Percentiles rank a stretch among this genome's conserved stretches.
Conservation (phyloP, 257 asterid genomes). For the Lycium ferocissimum region DNA sequence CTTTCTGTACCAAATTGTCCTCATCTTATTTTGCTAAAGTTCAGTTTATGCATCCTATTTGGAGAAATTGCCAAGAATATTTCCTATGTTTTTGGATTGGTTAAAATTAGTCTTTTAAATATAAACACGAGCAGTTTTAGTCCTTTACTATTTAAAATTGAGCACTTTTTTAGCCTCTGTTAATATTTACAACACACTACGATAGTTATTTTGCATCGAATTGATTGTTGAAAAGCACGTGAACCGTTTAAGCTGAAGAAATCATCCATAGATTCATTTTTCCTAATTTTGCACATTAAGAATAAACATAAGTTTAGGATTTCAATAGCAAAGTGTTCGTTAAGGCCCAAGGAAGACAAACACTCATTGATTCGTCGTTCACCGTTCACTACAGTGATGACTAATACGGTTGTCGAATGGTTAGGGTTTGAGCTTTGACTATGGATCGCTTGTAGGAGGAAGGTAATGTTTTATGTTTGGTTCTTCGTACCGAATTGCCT, state of each 20-base stretch:
- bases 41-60: not conserved
- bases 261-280: too few species aligned
- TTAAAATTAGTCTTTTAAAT: not conserved
- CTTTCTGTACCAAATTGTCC: not conserved
- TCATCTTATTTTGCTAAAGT: not conserved
- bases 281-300: too few species aligned
- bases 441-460: not conserved
- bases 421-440: constrained; percentile 31
- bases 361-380: not conserved
- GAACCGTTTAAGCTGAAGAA: too few species aligned
- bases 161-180: too few species aligned
- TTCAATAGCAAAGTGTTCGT: too few species aligned
- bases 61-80: not conserved
- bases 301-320: too few species aligned
- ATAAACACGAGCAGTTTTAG: not conserved
- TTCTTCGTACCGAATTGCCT: not conserved
- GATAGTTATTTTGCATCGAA: too few species aligned
- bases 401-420: not conserved
- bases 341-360: too few species aligned
- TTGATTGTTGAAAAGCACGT: too few species aligned
- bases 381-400: not conserved
- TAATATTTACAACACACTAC: too few species aligned
- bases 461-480: not conserved
- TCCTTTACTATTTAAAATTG: not conserved
- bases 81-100: not conserved